Evolutionary conservation across 2,329 filamentous ascomycete species (phyloP).

Genomic region (Fusarium dimerum): DNA sequence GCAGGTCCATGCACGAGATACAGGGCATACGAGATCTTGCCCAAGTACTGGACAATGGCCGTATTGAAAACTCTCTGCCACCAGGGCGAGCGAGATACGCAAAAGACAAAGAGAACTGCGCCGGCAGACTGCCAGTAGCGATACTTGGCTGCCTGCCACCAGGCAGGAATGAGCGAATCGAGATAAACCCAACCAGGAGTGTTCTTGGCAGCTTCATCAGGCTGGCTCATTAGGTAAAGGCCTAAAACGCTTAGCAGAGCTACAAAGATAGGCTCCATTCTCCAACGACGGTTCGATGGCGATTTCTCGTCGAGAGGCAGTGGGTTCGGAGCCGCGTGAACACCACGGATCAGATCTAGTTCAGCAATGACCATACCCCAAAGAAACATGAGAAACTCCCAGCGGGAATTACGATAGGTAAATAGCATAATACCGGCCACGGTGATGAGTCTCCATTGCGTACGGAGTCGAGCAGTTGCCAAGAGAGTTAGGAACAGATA

Average conservation of each 20-base stretch:
- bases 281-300: constrained; percentile 1
- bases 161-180: constrained; percentile 47
- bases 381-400: constrained; percentile 58
- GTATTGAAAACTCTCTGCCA: constrained; percentile 55
- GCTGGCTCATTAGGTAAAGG: constrained; percentile 52
- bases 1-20: constrained; percentile 63
- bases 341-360: constrained; percentile 50
- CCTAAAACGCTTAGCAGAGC: constrained; percentile 45
- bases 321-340: constrained; percentile 38
- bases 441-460: constrained; percentile 42
- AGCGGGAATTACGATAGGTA: constrained; percentile 48
- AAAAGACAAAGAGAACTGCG: constrained; percentile 52
- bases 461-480: constrained; percentile 49
- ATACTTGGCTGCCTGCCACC: constrained; percentile 50
- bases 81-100: constrained; percentile 46
- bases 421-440: constrained; percentile 45
- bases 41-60: constrained; percentile 55
- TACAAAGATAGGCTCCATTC: constrained; percentile 36
- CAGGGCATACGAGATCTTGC: constrained; percentile 60
- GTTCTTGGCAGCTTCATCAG: constrained; percentile 42
- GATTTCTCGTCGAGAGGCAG: constrained; percentile 28
- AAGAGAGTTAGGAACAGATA: constrained; percentile 56
- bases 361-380: constrained; percentile 58
- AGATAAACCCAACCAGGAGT: constrained; percentile 56
- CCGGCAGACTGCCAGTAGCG: constrained; percentile 60